A percentile compares a stretch with the other conserved stretches of the same genome.
Evolutionary conservation across 2,329 filamentous ascomycete species (phyloP).

Genomic region (Alternaria longipes): DNA sequence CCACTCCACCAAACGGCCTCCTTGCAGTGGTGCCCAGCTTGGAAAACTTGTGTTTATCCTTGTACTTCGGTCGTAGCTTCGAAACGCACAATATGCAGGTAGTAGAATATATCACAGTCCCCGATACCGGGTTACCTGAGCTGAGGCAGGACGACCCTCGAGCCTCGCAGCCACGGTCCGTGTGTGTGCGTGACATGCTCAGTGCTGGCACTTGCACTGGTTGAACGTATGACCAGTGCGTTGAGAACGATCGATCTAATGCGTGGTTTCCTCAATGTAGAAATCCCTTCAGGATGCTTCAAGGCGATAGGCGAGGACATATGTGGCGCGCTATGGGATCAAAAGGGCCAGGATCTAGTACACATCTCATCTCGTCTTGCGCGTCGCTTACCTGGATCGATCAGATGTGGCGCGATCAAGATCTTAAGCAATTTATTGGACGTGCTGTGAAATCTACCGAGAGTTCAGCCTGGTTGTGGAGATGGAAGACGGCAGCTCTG

Average conservation of each 20-base stretch:
- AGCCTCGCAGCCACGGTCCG: not conserved
- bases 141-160: not conserved
- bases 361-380: not conserved
- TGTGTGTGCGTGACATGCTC: not conserved
- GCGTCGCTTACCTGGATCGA: not conserved
- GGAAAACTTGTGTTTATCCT: not conserved
- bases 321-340: conserved; percentile 5
- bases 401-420: not conserved
- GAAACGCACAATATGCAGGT: not conserved
- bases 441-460: not conserved
- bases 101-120: not conserved
- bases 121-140: not conserved
- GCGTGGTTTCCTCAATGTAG: not conserved
- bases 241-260: conserved; percentile 1
- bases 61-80: not conserved
- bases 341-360: conserved; percentile 3
- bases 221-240: conserved; percentile 16
- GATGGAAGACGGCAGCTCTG: not conserved
- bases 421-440: not conserved
- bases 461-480: not conserved
- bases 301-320: conserved; percentile 9
- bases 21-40: not conserved
- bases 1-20: not conserved
- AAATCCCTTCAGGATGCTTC: not conserved
- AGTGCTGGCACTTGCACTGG: conserved; percentile 1